Conservation (phyloP, 2,329 filamentous ascomycete species). For the Bretziella fagacearum region DNA sequence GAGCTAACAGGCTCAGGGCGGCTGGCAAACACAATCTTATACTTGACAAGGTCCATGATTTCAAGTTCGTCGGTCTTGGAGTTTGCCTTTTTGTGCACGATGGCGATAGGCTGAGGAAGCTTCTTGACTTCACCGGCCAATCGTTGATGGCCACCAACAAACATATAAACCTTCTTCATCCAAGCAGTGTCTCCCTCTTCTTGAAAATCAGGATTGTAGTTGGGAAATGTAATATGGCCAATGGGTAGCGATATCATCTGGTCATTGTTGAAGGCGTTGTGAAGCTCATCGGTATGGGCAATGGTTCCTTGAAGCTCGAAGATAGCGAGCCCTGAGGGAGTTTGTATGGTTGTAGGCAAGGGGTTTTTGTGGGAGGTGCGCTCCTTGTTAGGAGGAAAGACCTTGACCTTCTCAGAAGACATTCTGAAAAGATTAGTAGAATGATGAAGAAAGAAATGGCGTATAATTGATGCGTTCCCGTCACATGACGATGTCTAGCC, state of each 20-base stretch:
- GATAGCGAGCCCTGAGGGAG: conserved; percentile 73
- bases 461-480: too few species aligned
- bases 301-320: conserved; percentile 87
- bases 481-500: too few species aligned
- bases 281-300: conserved; percentile 37
- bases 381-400: conserved; percentile 25
- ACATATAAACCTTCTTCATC: conserved; percentile 84
- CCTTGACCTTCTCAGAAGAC: conserved; percentile 18
- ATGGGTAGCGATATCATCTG: conserved; percentile 30
- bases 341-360: conserved; percentile 69
- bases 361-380: conserved; percentile 27
- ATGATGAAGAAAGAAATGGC: neutral
- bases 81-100: conserved; percentile 43
- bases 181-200: conserved; percentile 45
- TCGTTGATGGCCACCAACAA: conserved; percentile 75
- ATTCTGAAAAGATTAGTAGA: neutral
- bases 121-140: conserved; percentile 84
- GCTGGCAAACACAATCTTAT: conserved; percentile 69
- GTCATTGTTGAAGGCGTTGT: conserved; percentile 23
- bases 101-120: conserved; percentile 56
- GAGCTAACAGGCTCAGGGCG: conserved; percentile 68
- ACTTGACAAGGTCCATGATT: conserved; percentile 72
- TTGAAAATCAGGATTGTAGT: conserved; percentile 40
- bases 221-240: conserved; percentile 62
- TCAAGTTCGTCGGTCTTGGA: conserved; percentile 41